Percentiles rank a stretch among this genome's conserved stretches.
Conservation (phyloP, 2,329 filamentous ascomycete genomes). For the Sporothrix inflata region DNA sequence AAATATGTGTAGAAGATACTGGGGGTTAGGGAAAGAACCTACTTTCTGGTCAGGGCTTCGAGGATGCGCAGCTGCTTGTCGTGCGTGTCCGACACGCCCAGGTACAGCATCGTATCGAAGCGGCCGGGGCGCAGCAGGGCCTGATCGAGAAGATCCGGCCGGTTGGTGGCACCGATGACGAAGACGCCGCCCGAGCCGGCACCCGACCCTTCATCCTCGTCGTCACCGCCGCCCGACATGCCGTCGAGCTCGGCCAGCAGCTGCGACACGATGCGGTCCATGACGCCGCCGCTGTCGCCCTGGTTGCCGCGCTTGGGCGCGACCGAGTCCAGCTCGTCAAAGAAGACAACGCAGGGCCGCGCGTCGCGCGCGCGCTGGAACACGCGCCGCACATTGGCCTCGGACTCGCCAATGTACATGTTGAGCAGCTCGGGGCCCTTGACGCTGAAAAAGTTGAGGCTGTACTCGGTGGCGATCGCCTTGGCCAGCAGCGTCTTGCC, state of each 20-base stretch:
- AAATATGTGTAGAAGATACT: slow-evolving; percentile 8
- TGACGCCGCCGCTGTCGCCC: slow-evolving; percentile 94
- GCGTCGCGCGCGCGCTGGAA: slow-evolving; percentile 88
- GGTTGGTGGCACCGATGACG: slow-evolving; percentile 94
- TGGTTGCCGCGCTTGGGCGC: slow-evolving; percentile 97
- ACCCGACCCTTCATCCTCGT: slow-evolving; percentile 47
- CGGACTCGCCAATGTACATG: slow-evolving; percentile 95
- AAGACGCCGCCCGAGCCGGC: slow-evolving; percentile 84
- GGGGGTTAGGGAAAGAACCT: slow-evolving; percentile 47
- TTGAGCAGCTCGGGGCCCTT: slow-evolving; percentile 91
- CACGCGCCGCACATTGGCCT: slow-evolving; percentile 86
- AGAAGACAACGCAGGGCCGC: slow-evolving; percentile 87
- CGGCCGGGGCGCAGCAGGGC: slow-evolving; percentile 85
- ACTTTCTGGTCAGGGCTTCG: slow-evolving; percentile 93
- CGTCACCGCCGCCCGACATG: slow-evolving; percentile 65
- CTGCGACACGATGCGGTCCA: slow-evolving; percentile 97
- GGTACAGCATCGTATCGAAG: slow-evolving; percentile 98
- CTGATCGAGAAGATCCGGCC: slow-evolving; percentile 89
- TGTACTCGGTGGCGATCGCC: slow-evolving; percentile 91
- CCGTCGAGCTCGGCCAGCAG: slow-evolving; percentile 93
- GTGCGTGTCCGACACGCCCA: slow-evolving; percentile 94
- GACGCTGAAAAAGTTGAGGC: slow-evolving; percentile 91
- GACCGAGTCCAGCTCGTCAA: slow-evolving; percentile 90
- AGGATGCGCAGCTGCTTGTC: slow-evolving; percentile 94
- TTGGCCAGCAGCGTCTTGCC: slow-evolving; percentile 93